Evolutionary conservation across 805 yeast genomes (phyloP).

Genomic region (Hanseniaspora mollemarum): DNA sequence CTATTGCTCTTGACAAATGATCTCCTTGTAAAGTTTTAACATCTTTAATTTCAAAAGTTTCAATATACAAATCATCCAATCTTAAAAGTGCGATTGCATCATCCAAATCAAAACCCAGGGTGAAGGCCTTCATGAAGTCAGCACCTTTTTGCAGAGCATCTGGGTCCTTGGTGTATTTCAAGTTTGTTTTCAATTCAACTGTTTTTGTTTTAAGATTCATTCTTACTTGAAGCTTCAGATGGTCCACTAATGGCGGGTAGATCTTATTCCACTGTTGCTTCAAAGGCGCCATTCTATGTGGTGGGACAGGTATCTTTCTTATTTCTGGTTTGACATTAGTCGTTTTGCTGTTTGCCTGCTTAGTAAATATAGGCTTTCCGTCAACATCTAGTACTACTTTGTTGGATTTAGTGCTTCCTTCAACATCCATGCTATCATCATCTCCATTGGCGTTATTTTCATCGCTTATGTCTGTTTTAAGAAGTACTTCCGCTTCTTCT

Average conservation of each 20-base stretch:
- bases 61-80: conserved; percentile 90
- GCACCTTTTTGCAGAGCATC: conserved; percentile 97
- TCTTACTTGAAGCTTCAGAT: conserved; percentile 85
- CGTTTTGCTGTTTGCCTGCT: conserved; percentile 49
- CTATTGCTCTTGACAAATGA: conserved; percentile 95
- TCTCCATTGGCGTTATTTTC: conserved; percentile 33
- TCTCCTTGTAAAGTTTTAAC: conserved; percentile 92
- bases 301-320: conserved; percentile 88
- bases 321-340: conserved; percentile 68
- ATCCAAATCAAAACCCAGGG: conserved; percentile 91
- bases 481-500: conserved; percentile 25
- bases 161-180: conserved; percentile 71
- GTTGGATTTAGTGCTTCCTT: conserved; percentile 19
- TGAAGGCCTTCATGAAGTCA: conserved; percentile 89
- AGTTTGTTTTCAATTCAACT: conserved; percentile 74
- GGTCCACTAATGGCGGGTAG: conserved; percentile 92
- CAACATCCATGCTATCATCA: conserved; percentile 29
- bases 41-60: conserved; percentile 92
- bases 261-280: conserved; percentile 85
- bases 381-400: conserved; percentile 49
- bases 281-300: conserved; percentile 92
- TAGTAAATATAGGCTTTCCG: conserved; percentile 77
- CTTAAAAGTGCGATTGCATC: conserved; percentile 92
- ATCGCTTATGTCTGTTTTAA: conserved; percentile 25
- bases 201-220: conserved; percentile 84